A percentile compares a stretch with the other conserved stretches of the same genome.
Evolutionary conservation across 148 eudicot genomes (phyloP).

Genomic region (Amaranthus hypochondriacus): DNA sequence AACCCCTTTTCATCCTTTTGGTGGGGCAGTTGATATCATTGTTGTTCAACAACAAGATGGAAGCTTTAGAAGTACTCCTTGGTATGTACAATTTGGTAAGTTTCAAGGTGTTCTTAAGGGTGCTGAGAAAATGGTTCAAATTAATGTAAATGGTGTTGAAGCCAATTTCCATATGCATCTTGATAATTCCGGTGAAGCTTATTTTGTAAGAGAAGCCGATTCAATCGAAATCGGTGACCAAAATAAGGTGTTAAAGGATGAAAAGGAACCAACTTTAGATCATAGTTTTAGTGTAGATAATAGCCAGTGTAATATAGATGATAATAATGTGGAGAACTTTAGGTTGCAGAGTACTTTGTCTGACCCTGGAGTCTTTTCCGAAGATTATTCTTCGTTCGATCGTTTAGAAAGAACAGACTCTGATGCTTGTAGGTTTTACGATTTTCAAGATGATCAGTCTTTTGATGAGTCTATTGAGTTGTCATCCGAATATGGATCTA

Average conservation of each 20-base stretch:
- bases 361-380: slow-evolving; percentile 38
- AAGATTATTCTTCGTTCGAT: slow-evolving; percentile 42
- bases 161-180: slow-evolving; percentile 89
- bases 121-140: slow-evolving; percentile 74
- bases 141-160: slow-evolving; percentile 81
- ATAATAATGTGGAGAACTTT: slow-evolving; percentile 28
- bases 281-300: slow-evolving; percentile 37
- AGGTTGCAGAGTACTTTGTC: slow-evolving; percentile 37
- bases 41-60: slow-evolving; percentile 95
- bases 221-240: slow-evolving; percentile 39
- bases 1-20: slow-evolving; percentile 97
- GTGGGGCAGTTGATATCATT: slow-evolving; percentile 95
- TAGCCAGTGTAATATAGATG: slow-evolving; percentile 26
- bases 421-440: slow-evolving; percentile 70
- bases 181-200: slow-evolving; percentile 96
- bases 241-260: slow-evolving; percentile 32
- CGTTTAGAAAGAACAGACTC: slow-evolving; percentile 64
- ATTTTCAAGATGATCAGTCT: slow-evolving; percentile 79
- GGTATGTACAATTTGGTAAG: slow-evolving; percentile 97
- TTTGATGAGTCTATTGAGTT: slow-evolving; percentile 64
- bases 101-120: slow-evolving; percentile 98
- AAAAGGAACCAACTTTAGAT: slow-evolving; percentile 28
- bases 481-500: slow-evolving; percentile 66
- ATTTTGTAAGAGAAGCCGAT: slow-evolving; percentile 64
- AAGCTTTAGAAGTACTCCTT: slow-evolving; percentile 78